Evolutionary conservation across 2,329 filamentous ascomycete genomes (phyloP).

Genomic region (Arachnomyces sp.): DNA sequence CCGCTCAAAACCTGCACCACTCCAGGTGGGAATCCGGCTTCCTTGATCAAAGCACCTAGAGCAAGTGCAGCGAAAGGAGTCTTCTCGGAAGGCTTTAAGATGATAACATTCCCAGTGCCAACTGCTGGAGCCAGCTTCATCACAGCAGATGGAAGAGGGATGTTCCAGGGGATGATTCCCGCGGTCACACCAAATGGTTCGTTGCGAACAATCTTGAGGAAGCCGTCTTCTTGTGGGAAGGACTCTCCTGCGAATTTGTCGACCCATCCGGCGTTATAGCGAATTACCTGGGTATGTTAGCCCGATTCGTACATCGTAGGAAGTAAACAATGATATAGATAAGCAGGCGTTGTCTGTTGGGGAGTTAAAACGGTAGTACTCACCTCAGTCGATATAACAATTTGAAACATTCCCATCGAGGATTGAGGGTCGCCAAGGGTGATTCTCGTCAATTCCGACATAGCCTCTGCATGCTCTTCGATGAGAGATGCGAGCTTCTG

Average conservation of each 20-base stretch:
- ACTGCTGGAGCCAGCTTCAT: constrained; percentile 37
- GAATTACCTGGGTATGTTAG: no score
- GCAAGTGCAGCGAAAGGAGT: constrained; percentile 31
- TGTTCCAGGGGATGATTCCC: constrained; percentile 36
- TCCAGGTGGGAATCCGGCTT: constrained; percentile 39
- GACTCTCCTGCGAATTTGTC: constrained; percentile 33
- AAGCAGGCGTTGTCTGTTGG: no score
- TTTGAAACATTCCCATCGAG: constrained; percentile 39
- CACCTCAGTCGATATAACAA: constrained; percentile 19
- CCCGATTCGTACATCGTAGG: no score
- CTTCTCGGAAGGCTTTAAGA: constrained; percentile 40
- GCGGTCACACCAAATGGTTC: constrained; percentile 20
- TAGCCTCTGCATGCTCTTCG: constrained; percentile 26
- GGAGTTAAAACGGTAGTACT: not conserved
- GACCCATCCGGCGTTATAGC: constrained; percentile 31
- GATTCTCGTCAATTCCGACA: constrained; percentile 37
- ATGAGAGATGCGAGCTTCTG: constrained; percentile 39
- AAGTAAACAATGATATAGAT: no score
- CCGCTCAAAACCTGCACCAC: constrained; percentile 35
- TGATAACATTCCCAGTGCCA: constrained; percentile 38
- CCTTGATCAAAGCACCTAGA: constrained; percentile 28
- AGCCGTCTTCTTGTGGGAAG: constrained; percentile 39
- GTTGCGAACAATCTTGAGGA: constrained; percentile 29
- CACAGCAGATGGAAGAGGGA: constrained; percentile 28
- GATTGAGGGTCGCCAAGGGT: constrained; percentile 40